phyloP scores from a whole-genome alignment of 352 stramenopile genomes.

The Globisporangium cylindrosporum region DNA sequence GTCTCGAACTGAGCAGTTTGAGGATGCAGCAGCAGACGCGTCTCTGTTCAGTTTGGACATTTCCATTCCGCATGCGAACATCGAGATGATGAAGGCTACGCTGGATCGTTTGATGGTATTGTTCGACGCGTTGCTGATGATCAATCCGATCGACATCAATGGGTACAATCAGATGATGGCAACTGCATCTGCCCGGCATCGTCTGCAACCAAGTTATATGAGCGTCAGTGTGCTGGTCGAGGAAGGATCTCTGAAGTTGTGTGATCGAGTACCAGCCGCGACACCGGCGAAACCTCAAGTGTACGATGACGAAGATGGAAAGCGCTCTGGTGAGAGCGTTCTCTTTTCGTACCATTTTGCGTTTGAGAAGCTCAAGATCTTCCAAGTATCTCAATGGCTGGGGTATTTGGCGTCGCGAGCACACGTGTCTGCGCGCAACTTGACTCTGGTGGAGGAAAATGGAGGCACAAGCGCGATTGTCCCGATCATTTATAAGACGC shows the following conservation, averaged over 20 bases:
- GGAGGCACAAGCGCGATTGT: slow-evolving; percentile 31
- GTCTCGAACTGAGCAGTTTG: slow-evolving; percentile 54
- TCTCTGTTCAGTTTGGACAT: slow-evolving; percentile 65
- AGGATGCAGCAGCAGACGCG: slow-evolving; percentile 47
- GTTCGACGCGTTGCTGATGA: slow-evolving; percentile 82
- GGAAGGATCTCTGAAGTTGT: slow-evolving; percentile 61
- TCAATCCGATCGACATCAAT: slow-evolving; percentile 85
- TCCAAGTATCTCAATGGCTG: slow-evolving; percentile 88
- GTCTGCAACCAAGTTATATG: slow-evolving; percentile 77
- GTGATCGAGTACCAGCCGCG: slow-evolving; percentile 38
- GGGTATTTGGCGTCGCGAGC: slow-evolving; percentile 74
- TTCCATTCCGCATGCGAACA: slow-evolving; percentile 44
- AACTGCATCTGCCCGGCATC: slow-evolving; percentile 42
- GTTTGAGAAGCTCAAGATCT: slow-evolving; percentile 76
- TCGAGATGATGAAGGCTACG: slow-evolving; percentile 62
- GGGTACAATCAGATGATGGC: slow-evolving; percentile 73
- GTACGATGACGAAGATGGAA: slow-evolving; percentile 8
- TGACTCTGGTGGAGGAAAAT: slow-evolving; percentile 76
- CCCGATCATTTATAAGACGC: slow-evolving; percentile 81
- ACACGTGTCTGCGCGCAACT: slow-evolving; percentile 66
- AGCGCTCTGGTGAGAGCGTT: slow-evolving; percentile 6
- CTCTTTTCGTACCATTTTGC: slow-evolving; percentile 71
- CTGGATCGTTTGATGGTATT: slow-evolving; percentile 81
- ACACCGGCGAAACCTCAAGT: slow-evolving; percentile 2
- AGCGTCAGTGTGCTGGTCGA: slow-evolving; percentile 54